A percentile compares a stretch with the other conserved stretches of the same genome.
These are phyloP conservation scores for Kwoniella sp. DNA, from an alignment of 768 basidiomycete genomes.

Conservation along the genomic window DNA sequence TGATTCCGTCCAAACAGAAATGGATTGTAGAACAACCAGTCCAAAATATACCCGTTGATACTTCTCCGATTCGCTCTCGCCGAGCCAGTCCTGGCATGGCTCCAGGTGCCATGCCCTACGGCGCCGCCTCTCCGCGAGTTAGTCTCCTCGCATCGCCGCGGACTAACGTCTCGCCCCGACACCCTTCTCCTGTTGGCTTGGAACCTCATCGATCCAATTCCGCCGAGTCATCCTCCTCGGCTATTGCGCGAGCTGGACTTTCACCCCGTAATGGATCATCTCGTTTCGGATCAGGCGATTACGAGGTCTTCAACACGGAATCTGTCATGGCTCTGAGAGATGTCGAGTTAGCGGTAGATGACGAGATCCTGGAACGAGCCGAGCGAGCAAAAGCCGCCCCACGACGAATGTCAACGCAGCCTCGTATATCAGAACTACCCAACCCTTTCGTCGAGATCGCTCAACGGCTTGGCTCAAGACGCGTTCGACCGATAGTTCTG, in stretches of 20 bases:
- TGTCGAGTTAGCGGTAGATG: constrained; percentile 45
- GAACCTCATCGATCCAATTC: constrained; percentile 10
- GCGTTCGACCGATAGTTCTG: constrained; percentile 43
- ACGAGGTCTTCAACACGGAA: constrained; percentile 38
- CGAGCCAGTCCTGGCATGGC: constrained; percentile 6
- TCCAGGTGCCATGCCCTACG: neutral
- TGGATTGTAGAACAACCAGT: constrained; percentile 42
- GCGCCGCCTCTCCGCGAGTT: neutral
- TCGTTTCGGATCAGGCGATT: constrained; percentile 11
- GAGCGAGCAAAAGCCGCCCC: constrained; percentile 10
- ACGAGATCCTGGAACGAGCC: constrained; percentile 19
- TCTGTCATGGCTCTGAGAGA: constrained; percentile 38
- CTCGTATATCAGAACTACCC: constrained; percentile 30
- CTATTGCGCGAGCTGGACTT: neutral
- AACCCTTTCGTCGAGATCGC: constrained; percentile 44
- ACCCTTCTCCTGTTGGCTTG: constrained; percentile 1
- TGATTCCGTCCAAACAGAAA: constrained; percentile 25
- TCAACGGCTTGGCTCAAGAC: constrained; percentile 28
- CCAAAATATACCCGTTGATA: constrained; percentile 6
- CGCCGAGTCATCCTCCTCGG: constrained; percentile 13
- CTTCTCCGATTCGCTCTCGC: constrained; percentile 13
- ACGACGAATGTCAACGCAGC: constrained; percentile 29
- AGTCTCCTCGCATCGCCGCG: constrained; percentile 3
- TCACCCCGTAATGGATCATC: constrained; percentile 11
- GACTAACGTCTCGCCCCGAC: neutral